Conservation (phyloP, 768 basidiomycete species). For the Tylopilus balloui region DNA sequence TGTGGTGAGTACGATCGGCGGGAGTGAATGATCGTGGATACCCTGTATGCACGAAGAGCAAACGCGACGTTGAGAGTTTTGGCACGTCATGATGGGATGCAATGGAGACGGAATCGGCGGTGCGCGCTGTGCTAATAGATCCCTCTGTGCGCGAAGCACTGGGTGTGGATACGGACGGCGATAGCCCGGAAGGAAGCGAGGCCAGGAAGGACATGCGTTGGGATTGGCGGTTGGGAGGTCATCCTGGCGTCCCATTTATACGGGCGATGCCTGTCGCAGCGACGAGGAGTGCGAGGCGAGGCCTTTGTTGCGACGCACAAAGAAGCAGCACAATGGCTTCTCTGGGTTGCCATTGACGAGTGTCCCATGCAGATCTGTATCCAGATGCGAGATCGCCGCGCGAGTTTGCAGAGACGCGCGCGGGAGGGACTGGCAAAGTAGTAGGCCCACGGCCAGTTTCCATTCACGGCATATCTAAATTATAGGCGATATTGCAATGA, state of each 20-base stretch:
- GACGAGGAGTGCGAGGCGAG: slow-evolving; percentile 17
- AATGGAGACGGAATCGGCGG: slow-evolving; percentile 24
- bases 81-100: slow-evolving; percentile 18
- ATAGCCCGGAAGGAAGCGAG: slow-evolving; percentile 7
- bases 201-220: slow-evolving; percentile 17
- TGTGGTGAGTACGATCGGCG: slow-evolving; percentile 11
- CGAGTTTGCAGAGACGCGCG: too few species aligned
- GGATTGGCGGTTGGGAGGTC: slow-evolving; percentile 3
- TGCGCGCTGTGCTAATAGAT: slow-evolving; percentile 15
- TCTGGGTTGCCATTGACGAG: slow-evolving; percentile 10
- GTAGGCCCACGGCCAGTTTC: slow-evolving; percentile 14
- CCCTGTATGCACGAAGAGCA: slow-evolving; percentile 69
- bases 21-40: slow-evolving; percentile 25
- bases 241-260: slow-evolving; percentile 25
- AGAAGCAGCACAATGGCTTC: slow-evolving; percentile 25
- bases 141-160: slow-evolving; percentile 16
- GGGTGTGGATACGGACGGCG: slow-evolving; percentile 5
- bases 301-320: slow-evolving; percentile 24
- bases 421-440: background rate
- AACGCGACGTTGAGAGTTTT: slow-evolving; percentile 48
- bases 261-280: slow-evolving; percentile 8
- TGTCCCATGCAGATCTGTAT: too few species aligned
- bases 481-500: slow-evolving; percentile 18
- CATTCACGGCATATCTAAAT: slow-evolving; percentile 6
- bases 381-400: slow-evolving; percentile 28